phyloP scores from a whole-genome alignment of 768 basidiomycete genomes.

The Boletus subcaerulescens region DNA sequence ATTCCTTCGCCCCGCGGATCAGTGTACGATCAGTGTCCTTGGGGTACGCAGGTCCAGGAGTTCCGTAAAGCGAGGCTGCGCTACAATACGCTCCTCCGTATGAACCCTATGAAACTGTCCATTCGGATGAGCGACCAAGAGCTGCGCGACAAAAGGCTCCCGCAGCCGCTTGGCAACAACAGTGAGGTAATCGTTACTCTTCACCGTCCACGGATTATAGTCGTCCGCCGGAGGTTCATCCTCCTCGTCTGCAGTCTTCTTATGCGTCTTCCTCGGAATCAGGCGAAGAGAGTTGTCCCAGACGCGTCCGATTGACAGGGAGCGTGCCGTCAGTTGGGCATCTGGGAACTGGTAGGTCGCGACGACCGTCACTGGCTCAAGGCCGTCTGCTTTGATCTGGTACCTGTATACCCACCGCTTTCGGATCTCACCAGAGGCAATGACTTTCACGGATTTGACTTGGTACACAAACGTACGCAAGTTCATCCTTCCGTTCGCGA shows the following conservation, averaged over 20 bases:
- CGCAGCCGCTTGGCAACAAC: constrained; percentile 14
- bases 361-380: constrained; percentile 15
- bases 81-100: constrained; percentile 24
- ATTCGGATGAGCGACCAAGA: constrained; percentile 21
- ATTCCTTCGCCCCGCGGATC: background rate
- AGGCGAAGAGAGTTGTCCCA: constrained; percentile 23
- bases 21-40: constrained; percentile 22
- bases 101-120: constrained; percentile 20
- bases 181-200: constrained; percentile 7
- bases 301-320: constrained; percentile 19
- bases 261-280: background rate
- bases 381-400: constrained; percentile 18
- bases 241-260: background rate
- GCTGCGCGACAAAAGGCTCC: constrained; percentile 21
- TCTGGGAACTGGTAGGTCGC: constrained; percentile 12
- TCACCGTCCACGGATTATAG: constrained; percentile 14
- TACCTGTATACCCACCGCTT: constrained; percentile 17
- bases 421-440: constrained; percentile 2
- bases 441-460: constrained; percentile 12
- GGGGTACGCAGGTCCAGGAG: constrained; percentile 18
- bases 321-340: background rate
- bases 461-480: constrained; percentile 24
- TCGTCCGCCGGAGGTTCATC: constrained; percentile 3
- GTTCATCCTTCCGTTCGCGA: constrained; percentile 31
- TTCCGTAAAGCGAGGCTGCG: constrained; percentile 11